Evolutionary conservation across 768 basidiomycete species (phyloP).

Genomic region (Lactifluus volemus): DNA sequence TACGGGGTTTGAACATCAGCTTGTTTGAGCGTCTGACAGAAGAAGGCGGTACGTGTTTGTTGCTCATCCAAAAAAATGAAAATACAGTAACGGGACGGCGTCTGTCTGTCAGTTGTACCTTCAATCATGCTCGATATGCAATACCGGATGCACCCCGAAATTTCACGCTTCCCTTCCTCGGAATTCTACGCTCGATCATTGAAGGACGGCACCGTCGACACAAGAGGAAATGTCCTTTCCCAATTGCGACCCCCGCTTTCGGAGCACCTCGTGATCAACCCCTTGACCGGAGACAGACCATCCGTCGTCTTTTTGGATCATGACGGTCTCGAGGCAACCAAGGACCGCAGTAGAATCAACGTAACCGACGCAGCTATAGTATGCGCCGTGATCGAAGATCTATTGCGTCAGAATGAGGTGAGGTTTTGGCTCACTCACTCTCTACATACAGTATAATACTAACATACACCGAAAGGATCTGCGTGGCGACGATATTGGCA

Average conservation of each 20-base stretch:
- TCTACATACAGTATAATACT: not conserved
- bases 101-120: slow-evolving; percentile 50
- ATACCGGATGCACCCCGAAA: slow-evolving; percentile 91
- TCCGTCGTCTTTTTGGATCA: slow-evolving; percentile 83
- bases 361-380: slow-evolving; percentile 70
- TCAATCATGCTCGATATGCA: slow-evolving; percentile 91
- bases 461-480: slow-evolving; percentile 34
- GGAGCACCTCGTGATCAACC: slow-evolving; percentile 36
- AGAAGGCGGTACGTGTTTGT: slow-evolving; percentile 54
- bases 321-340: slow-evolving; percentile 52
- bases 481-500: slow-evolving; percentile 70
- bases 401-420: slow-evolving; percentile 36
- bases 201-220: slow-evolving; percentile 66
- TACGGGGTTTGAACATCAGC: slow-evolving; percentile 66
- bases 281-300: slow-evolving; percentile 34
- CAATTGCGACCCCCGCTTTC: slow-evolving; percentile 56
- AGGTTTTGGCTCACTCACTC: not conserved
- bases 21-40: slow-evolving; percentile 87
- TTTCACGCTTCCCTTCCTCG: slow-evolving; percentile 76
- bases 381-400: slow-evolving; percentile 72
- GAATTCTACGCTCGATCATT: slow-evolving; percentile 74
- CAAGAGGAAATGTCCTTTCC: slow-evolving; percentile 35
- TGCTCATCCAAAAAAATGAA: not conserved
- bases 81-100: not conserved
- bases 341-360: slow-evolving; percentile 71